Percentiles rank a stretch among this genome's conserved stretches.
Evolutionary conservation across 495 filamentous ascomycete genomes (phyloP).

Genomic region (Tuber calosporum): DNA sequence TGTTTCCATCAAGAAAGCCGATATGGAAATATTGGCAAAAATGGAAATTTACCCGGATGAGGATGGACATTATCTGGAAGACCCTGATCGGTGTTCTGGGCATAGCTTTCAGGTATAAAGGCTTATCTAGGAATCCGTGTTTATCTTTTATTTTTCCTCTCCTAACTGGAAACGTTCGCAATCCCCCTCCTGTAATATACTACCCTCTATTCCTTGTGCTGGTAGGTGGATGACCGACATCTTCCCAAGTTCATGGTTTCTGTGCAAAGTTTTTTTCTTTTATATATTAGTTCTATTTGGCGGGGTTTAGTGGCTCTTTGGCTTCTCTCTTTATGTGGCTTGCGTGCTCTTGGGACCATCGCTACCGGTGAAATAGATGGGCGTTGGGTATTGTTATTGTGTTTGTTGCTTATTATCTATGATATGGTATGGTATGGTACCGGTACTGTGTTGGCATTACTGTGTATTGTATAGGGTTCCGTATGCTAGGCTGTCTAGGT

Average conservation of each 20-base stretch:
- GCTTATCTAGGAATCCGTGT: neutral
- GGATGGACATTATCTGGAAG: neutral
- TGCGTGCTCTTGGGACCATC: neutral
- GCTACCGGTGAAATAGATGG: neutral
- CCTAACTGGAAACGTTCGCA: neutral
- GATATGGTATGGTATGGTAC: neutral
- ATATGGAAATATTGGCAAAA: constrained; percentile 18
- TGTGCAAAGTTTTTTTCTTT: neutral
- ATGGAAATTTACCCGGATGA: constrained; percentile 25
- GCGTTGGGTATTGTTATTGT: neutral
- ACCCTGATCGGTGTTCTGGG: neutral
- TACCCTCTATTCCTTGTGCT: neutral
- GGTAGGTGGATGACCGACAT: neutral
- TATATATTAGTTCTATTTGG: neutral
- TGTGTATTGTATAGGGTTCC: neutral
- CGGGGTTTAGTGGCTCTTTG: neutral
- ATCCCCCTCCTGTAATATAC: neutral
- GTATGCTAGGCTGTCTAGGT: neutral
- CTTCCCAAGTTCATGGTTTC: neutral
- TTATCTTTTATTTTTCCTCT: neutral
- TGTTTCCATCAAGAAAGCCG: constrained; percentile 27
- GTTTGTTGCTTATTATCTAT: neutral
- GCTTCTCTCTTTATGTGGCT: neutral
- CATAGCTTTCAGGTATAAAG: neutral
- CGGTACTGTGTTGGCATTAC: neutral